phyloP scores from a whole-genome alignment of 208 protist species.

The Acanthamoeba lenticulata region DNA sequence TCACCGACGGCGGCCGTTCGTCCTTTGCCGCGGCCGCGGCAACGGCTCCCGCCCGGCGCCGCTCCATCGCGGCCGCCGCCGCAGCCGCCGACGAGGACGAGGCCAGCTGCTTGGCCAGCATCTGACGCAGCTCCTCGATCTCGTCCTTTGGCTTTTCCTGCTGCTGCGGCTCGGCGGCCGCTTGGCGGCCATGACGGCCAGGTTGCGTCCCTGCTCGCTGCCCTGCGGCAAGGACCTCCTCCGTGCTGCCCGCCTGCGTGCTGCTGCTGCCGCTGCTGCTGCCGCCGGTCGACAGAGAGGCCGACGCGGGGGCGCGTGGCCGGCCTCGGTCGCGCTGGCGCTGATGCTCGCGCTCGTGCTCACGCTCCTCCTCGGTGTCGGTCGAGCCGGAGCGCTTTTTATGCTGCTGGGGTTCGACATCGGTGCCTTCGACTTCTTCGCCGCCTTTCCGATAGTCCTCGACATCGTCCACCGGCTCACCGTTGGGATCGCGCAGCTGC shows the following conservation, averaged over 20 bases:
- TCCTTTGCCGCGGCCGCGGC: neutral
- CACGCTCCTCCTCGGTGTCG: neutral
- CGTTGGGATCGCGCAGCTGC: neutral
- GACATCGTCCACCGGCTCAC: neutral
- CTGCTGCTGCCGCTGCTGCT: too few relatives aligned
- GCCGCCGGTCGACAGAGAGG: neutral
- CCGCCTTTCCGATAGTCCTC: neutral
- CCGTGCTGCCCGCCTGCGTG: neutral
- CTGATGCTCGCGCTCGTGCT: neutral
- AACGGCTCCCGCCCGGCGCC: too few relatives aligned
- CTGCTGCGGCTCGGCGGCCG: neutral
- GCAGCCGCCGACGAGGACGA: neutral
- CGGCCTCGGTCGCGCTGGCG: neutral
- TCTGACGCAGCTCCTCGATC: neutral
- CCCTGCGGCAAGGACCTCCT: neutral
- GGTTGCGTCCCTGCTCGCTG: neutral
- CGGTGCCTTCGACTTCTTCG: neutral
- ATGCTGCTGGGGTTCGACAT: too few relatives aligned
- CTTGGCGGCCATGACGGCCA: neutral
- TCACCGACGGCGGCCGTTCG: too few relatives aligned
- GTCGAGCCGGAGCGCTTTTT: neutral
- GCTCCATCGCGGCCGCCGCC: neutral
- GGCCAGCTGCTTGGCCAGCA: neutral
- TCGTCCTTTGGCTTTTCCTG: neutral
- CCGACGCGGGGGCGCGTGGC: neutral